phyloP scores from a whole-genome alignment of 106 monocot species.

The Acorus gramineus region DNA sequence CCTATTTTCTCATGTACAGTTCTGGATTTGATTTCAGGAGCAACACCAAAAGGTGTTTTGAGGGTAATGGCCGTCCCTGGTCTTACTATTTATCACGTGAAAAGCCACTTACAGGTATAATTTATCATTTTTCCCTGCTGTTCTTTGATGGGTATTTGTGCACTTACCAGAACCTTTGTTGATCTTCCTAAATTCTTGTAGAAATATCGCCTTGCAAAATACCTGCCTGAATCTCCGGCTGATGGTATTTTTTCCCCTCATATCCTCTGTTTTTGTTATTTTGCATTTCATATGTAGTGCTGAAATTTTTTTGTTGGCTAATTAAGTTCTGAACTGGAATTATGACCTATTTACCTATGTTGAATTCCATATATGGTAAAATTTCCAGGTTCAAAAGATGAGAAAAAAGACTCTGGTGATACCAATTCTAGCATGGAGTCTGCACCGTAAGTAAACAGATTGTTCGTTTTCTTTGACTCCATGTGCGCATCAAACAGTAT shows the following conservation, averaged over 20 bases:
- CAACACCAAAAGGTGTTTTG: conserved; percentile 80
- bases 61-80: conserved; percentile 78
- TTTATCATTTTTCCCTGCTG: not conserved
- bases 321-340: not conserved
- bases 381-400: conserved; percentile 48
- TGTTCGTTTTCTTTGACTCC: not conserved
- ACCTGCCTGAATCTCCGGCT: conserved; percentile 67
- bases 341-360: not conserved
- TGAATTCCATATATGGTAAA: no score
- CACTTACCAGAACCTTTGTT: not conserved
- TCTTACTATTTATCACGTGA: conserved; percentile 82
- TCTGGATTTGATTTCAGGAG: conserved; percentile 35
- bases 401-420: conserved; percentile 45
- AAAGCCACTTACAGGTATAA: conserved; percentile 78
- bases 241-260: conserved; percentile 30
- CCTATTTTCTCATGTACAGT: not conserved
- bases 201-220: conserved; percentile 84
- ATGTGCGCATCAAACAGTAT: no score
- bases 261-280: not conserved
- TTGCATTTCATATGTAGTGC: not conserved
- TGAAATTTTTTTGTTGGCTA: not conserved
- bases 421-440: conserved; percentile 35
- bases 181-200: conserved; percentile 13
- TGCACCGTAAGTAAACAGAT: conserved; percentile 35
- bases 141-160: not conserved